Evolutionary conservation across 2,329 filamentous ascomycete genomes (phyloP).

Genomic region (Cladophialophora exuberans): DNA sequence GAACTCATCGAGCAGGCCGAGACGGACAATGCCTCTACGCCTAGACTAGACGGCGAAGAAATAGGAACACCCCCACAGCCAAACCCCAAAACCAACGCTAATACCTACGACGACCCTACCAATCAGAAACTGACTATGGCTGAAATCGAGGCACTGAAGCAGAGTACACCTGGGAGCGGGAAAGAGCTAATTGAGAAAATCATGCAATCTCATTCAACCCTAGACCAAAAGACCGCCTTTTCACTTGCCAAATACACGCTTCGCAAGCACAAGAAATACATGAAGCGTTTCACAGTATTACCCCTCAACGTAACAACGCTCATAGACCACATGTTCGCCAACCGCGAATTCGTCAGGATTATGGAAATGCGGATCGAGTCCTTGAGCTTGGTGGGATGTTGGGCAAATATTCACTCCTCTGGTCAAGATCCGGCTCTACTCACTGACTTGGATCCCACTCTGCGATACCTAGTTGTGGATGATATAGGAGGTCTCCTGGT

Average conservation of each 20-base stretch:
- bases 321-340: constrained; percentile 74
- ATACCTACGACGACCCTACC: constrained; percentile 64
- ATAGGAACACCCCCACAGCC: constrained; percentile 47
- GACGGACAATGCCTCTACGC: constrained; percentile 39
- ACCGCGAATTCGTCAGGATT: constrained; percentile 78
- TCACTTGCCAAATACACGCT: constrained; percentile 95
- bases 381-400: constrained; percentile 79
- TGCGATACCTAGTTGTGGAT: constrained; percentile 79
- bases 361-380: constrained; percentile 86
- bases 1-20: constrained; percentile 59
- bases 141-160: constrained; percentile 73
- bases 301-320: constrained; percentile 80
- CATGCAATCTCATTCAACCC: constrained; percentile 81
- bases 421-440: constrained; percentile 39
- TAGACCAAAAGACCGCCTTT: constrained; percentile 93
- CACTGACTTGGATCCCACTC: constrained; percentile 30
- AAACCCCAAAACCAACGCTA: constrained; percentile 56
- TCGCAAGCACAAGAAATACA: constrained; percentile 90
- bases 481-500: constrained; percentile 83
- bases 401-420: constrained; percentile 80
- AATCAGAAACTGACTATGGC: constrained; percentile 75
- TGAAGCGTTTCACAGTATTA: constrained; percentile 81
- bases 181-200: constrained; percentile 93
- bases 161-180: constrained; percentile 74
- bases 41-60: constrained; percentile 36